phyloP scores from a whole-genome alignment of 108 stramenopile genomes.

The Cyclotella baltica region DNA sequence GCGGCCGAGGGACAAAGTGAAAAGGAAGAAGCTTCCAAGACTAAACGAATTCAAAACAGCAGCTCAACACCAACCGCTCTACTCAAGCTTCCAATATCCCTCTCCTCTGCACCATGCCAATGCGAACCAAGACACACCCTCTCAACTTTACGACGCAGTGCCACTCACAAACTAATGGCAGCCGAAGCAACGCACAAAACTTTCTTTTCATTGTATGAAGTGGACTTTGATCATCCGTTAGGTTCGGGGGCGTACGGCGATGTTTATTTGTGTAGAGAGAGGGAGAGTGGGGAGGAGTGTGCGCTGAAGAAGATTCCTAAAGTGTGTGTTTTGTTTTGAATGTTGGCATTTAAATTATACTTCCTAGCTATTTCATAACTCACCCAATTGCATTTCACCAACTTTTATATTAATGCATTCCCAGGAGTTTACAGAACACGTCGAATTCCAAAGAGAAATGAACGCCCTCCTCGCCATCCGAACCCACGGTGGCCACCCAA shows the following conservation, averaged over 20 bases:
- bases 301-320: conserved; percentile 87
- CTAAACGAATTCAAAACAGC: no score
- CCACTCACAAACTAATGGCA: conserved; percentile 44
- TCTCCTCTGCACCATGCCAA: background rate
- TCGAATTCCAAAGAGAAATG: conserved; percentile 80
- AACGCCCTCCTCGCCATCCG: conserved; percentile 79
- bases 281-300: conserved; percentile 55
- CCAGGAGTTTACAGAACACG: conserved; percentile 65
- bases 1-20: background rate
- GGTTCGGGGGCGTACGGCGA: conserved; percentile 69
- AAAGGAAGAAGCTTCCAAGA: background rate
- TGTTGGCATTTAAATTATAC: background rate
- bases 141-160: conserved; percentile 26
- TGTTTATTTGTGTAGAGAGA: conserved; percentile 68
- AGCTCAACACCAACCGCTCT: background rate
- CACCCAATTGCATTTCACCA: no score
- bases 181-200: conserved; percentile 27
- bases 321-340: background rate
- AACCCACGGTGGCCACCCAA: conserved; percentile 80
- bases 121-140: conserved; percentile 12
- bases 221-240: conserved; percentile 49
- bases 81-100: background rate
- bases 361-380: background rate
- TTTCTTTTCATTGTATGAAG: conserved; percentile 49
- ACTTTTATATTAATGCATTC: background rate